Evolutionary conservation across 83 land plant species (phyloP).

Genomic region (Larix sibirica): DNA sequence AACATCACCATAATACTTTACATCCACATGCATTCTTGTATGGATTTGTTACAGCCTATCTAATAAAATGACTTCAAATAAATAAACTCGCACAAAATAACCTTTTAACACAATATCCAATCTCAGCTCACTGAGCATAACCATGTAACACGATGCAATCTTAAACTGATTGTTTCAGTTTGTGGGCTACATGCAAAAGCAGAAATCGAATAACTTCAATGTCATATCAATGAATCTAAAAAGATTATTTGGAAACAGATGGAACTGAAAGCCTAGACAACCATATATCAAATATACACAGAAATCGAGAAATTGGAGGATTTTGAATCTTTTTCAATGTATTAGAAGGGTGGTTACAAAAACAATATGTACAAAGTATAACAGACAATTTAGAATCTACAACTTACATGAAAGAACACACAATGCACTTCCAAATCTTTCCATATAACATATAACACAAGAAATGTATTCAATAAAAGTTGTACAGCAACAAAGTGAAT

Average conservation of each 20-base stretch:
- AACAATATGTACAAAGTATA: no score
- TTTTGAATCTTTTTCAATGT: no score
- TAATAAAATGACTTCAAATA: background rate
- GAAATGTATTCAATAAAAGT: no score
- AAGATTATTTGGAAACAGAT: background rate
- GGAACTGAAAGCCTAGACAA: background rate
- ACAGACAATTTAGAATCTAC: no score
- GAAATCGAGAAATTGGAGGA: no score
- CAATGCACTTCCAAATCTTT: no score
- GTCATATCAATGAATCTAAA: background rate
- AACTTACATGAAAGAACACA: no score
- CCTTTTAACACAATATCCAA: background rate
- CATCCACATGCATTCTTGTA: background rate
- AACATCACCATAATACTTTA: background rate
- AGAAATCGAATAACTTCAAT: background rate
- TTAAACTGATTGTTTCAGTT: background rate
- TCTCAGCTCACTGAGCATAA: background rate
- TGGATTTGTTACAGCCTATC: background rate
- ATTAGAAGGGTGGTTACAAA: no score
- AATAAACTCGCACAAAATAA: background rate
- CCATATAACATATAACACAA: no score
- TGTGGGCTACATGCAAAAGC: background rate
- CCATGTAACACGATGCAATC: background rate
- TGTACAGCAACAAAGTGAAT: no score
- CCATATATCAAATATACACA: no score